These are phyloP conservation scores for Xylaria sp. DNA, from an alignment of 2,329 filamentous ascomycete species.

Conservation along the genomic window DNA sequence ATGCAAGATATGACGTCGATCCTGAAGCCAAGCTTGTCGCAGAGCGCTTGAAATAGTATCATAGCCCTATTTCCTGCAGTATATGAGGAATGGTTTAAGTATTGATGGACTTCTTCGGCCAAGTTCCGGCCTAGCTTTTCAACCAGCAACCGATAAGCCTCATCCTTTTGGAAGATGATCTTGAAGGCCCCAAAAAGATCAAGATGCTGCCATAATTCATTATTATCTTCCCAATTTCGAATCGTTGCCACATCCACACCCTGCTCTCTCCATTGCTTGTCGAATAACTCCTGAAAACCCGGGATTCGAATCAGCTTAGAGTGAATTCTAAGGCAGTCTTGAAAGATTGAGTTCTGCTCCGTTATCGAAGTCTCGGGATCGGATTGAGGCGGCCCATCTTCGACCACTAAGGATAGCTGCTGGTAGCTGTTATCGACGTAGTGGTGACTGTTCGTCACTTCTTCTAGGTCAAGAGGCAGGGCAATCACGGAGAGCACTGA, in stretches of 20 bases:
- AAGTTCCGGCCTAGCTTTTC: constrained; percentile 5
- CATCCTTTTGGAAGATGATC: constrained; percentile 3
- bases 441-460: constrained; percentile 16
- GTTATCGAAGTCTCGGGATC: not conserved
- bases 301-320: not conserved
- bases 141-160: constrained; percentile 4
- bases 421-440: constrained; percentile 2
- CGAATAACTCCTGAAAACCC: constrained; percentile 14
- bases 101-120: not conserved
- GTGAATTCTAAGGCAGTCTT: constrained; percentile 1
- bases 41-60: not conserved
- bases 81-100: not conserved
- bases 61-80: not conserved
- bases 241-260: not conserved
- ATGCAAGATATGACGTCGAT: not conserved
- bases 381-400: not conserved
- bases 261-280: not conserved
- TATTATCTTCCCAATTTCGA: not conserved
- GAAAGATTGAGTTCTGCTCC: not conserved
- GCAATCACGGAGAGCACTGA: constrained; percentile 19
- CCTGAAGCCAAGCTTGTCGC: not conserved
- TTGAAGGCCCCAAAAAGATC: constrained; percentile 9
- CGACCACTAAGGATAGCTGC: not conserved
- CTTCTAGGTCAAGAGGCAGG: constrained; percentile 19
- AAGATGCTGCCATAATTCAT: not conserved